Evolutionary conservation across 805 yeast species (phyloP).

Genomic region (Cyberlindnera suaveolens): DNA sequence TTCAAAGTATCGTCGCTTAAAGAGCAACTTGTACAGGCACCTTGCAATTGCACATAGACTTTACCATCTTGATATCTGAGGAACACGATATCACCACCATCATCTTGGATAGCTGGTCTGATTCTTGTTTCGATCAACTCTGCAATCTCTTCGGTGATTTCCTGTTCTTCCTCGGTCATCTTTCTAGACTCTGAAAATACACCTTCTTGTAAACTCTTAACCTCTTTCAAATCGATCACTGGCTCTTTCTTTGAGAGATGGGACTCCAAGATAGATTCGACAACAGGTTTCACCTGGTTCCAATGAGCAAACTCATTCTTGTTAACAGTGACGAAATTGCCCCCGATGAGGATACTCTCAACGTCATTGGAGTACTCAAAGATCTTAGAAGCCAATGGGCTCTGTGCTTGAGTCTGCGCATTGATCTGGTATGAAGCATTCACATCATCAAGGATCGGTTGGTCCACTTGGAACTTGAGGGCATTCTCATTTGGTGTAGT

Average conservation of each 20-base stretch:
- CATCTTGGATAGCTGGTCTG: slow-evolving; percentile 97
- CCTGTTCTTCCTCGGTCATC: slow-evolving; percentile 59
- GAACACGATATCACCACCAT: slow-evolving; percentile 95
- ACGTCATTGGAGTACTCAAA: slow-evolving; percentile 52
- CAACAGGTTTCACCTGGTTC: slow-evolving; percentile 65
- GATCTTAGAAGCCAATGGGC: slow-evolving; percentile 57
- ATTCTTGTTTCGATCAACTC: slow-evolving; percentile 91
- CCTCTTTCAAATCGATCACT: slow-evolving; percentile 14
- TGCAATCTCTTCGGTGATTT: slow-evolving; percentile 81
- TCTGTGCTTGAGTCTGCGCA: slow-evolving; percentile 28
- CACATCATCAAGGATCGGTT: slow-evolving; percentile 26
- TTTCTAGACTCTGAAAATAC: slow-evolving; percentile 1
- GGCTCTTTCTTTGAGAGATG: slow-evolving; percentile 28
- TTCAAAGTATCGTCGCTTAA: slow-evolving; percentile 87
- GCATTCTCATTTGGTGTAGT: slow-evolving; percentile 77
- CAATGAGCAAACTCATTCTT: slow-evolving; percentile 62
- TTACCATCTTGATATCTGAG: slow-evolving; percentile 82
- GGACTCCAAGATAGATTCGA: slow-evolving; percentile 41
- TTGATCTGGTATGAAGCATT: slow-evolving; percentile 18
- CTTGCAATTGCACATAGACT: slow-evolving; percentile 83
- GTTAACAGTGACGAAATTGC: slow-evolving; percentile 66
- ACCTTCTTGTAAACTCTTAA: slow-evolving; percentile 4
- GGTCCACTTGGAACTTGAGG: slow-evolving; percentile 47
- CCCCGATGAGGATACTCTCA: slow-evolving; percentile 67
- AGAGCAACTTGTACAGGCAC: slow-evolving; percentile 94